Evolutionary conservation across 768 basidiomycete species (phyloP), one percentile per base, ranked within the genome.

Genomic region (Suillus variegatus): DNA sequence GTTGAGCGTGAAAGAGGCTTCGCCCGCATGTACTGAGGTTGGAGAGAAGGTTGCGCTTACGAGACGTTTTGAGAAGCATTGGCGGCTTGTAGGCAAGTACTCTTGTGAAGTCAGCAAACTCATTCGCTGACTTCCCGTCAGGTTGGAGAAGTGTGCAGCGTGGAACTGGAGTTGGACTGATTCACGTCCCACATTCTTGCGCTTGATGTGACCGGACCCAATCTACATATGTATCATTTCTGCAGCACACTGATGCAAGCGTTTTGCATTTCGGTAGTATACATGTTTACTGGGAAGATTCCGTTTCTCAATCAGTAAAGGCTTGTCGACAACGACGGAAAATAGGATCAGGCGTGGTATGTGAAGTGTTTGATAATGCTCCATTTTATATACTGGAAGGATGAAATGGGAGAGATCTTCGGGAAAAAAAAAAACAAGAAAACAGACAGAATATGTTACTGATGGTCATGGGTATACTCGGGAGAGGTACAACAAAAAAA

Each of bases 21-120:
- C 91, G 2, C 97, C 97, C 0, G 95, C 95, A 12, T 98, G n/a
- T n/a, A n/a, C n/a, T n/a, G n/a, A n/a, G n/a, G 97, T 97, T 43
- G 95, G 94, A 14, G 97, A 99, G 81, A 99, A 99, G 84, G 96
- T 99, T 43, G 97, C 97, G 3, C 78, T 99, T 51, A 94, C 92
- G 38, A 84, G 97, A 65, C 85, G 97, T 69, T 97, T 99, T 69
- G 97, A 98, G 80, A 97, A 97, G 81, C 96, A 97, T 81, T 97
- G 95, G 95, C 91, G 95, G 64, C 86, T 97, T 71, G 95, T 98
- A 63, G 95, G 93, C 90, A 73, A 81, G 92, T 86, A 35, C n/a
- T 20, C 52, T 12, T 38, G 25, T 35, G 0, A 14, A 64, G 14
- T 65, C 8, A 18, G 22, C n/a, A n/a, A 5, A 43, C 25, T 12